These are phyloP conservation scores for Wickerhamiella sergipiensis DNA, from an alignment of 805 yeast genomes.

Conservation along the genomic window DNA sequence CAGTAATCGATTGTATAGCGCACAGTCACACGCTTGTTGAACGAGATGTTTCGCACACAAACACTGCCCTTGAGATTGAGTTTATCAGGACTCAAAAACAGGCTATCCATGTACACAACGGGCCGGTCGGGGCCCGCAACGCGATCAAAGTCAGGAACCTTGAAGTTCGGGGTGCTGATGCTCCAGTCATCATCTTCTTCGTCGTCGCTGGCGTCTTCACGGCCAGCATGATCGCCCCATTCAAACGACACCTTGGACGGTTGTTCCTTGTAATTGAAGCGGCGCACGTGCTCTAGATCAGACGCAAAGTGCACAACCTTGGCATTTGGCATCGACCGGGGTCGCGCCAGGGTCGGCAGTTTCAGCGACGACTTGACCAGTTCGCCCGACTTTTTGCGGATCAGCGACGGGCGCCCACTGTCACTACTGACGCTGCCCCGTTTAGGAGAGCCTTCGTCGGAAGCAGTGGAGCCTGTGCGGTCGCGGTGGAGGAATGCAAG, in stretches of 20 bases:
- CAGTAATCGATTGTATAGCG: constrained; percentile 70
- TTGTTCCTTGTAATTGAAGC: constrained; percentile 55
- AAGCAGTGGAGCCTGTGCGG: not conserved
- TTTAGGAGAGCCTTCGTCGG: not conserved
- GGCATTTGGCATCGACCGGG: constrained; percentile 27
- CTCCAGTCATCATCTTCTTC: constrained; percentile 21
- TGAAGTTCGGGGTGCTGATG: constrained; percentile 24
- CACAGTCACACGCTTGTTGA: constrained; percentile 50
- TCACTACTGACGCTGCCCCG: not conserved
- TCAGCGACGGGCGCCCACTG: constrained; percentile 27
- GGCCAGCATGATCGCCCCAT: constrained; percentile 41
- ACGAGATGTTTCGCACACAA: constrained; percentile 64
- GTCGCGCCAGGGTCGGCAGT: constrained; percentile 25
- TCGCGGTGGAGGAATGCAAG: not conserved
- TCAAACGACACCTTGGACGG: constrained; percentile 57
- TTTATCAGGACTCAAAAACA: constrained; percentile 45
- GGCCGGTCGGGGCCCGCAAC: constrained; percentile 15
- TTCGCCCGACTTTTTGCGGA: constrained; percentile 84
- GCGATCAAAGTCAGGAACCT: constrained; percentile 9
- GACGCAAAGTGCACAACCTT: constrained; percentile 69
- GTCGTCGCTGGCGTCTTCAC: constrained; percentile 21
- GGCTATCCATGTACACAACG: constrained; percentile 50
- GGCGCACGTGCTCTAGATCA: constrained; percentile 44
- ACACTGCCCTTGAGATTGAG: constrained; percentile 54
- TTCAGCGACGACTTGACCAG: constrained; percentile 63